Evolutionary conservation across 2,329 filamentous ascomycete species (phyloP), one percentile per base, ranked within the genome.

Genomic region (Arthrobotrys musiformis): DNA sequence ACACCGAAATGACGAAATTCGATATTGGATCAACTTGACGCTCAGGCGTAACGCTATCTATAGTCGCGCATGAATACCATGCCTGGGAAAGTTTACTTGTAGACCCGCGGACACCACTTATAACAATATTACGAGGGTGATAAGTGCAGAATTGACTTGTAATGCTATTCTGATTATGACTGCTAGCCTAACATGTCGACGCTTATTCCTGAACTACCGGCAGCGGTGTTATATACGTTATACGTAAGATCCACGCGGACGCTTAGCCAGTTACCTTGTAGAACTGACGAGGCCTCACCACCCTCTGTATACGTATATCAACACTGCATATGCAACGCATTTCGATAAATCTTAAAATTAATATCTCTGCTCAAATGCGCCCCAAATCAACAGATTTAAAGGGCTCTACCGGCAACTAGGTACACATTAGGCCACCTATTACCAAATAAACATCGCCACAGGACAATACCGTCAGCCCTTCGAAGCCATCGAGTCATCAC

Each of bases 181-280:
- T 35, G 5, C 11, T 35, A 42, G 15, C 37, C 7, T 42, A 42
- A n/a, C 37, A 42, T 42, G 7, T 11, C 4, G 37, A 24, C 9
- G 17, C n/a, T 7, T 5, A 24, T 19, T 46, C 5, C 37, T n/a
- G n/a, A 56, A 56, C 52, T 58, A 19, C 19, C 33, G 52, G 11
- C 33, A 37, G 54, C 22, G 8, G 37, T 30, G 6, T 24, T 8
- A 3, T 1, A 22, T 7, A 33, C 2, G 7, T 54, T 54, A 19
- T 37, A 52, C 62, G 62, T 67, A 67, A 67, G n/a, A 22, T 40
- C 48, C 46, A 35, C 62, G 62, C 33, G 62, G 44, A 46, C 26
- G 26, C 40, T 62, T 46, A 46, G 37, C 56, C 35, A 66, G 44
- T 3, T 15, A 24, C 8, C 24, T 9, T 15, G 19, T 17, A 35